phyloP scores from a whole-genome alignment of 1,284 basidiomycete genomes.

The Boletellus dicymbophilus region DNA sequence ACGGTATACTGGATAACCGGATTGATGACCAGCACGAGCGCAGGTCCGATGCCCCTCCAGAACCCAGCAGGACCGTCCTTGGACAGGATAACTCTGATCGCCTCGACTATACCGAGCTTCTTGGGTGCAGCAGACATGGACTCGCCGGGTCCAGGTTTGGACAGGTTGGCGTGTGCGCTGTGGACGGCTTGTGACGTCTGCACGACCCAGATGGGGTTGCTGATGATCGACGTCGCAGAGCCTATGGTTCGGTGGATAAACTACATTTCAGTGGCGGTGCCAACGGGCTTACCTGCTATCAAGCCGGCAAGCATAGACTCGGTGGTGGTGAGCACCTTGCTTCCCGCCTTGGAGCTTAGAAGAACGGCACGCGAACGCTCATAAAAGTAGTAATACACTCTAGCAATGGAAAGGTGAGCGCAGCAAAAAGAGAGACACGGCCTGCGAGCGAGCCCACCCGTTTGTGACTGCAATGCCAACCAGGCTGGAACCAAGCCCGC shows the following conservation, averaged over 20 bases:
- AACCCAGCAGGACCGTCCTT: constrained; percentile 83
- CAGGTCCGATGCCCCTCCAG: constrained; percentile 96
- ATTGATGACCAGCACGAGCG: constrained; percentile 92
- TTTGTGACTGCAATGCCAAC: constrained; percentile 95
- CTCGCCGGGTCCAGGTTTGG: constrained; percentile 31
- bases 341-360: constrained; percentile 56
- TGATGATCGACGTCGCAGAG: constrained; percentile 87
- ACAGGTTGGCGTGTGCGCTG: constrained; percentile 42
- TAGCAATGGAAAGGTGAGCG: constrained; percentile 28
- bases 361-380: constrained; percentile 64
- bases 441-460: constrained; percentile 56
- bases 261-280: neutral
- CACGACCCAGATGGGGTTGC: constrained; percentile 97
- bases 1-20: constrained; percentile 92
- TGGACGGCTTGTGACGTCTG: constrained; percentile 89
- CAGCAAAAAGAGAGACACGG: neutral
- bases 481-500: constrained; percentile 84
- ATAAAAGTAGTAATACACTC: constrained; percentile 86
- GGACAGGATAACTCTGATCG: constrained; percentile 71
- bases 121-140: too few relatives aligned
- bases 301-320: constrained; percentile 92
- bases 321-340: constrained; percentile 74
- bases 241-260: constrained; percentile 46
- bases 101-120: constrained; percentile 71
- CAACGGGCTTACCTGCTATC: constrained; percentile 69